Evolutionary conservation across 169 alveolate genomes (phyloP), one percentile per base, ranked within the genome.

Genomic region (Miamiensis avidus): DNA sequence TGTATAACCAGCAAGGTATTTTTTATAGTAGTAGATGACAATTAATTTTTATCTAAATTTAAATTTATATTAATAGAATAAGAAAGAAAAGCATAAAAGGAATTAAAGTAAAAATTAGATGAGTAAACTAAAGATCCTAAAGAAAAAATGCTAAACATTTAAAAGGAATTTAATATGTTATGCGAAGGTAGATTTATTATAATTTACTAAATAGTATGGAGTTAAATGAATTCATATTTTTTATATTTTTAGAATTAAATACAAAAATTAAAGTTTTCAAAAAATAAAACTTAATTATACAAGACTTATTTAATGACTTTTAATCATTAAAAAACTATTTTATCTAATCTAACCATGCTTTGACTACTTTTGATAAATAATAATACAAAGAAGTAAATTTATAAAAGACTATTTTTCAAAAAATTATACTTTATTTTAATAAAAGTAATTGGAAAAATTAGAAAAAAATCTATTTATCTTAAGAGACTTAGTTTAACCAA

Each of bases 361-460:
- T 86, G 34, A 86, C 84, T 27, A 78, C 90, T 34, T 86, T 74
- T 75, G 90, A 86, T 81, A 86, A 86, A 65, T 65, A 86, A 75
- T 65, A 81, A 64, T 86, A 86, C 76, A 86, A 86, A 86, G 90
- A 86, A 65, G 90, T 86, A 86, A 25, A 73, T 72, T 27, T 27
- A 0, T 78, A 25, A 20, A 0, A 73, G 27, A 69, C 29, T 1
- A 72, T n/a, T n/a, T n/a, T n/a, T n/a, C n/a, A n/a, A n/a, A n/a
- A n/a, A n/a, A n/a, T n/a, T n/a, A n/a, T n/a, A n/a, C n/a, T 27
- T 82, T 82, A 34, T 72, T 74, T 49, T 82, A 29, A 30, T 32
- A 16, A 31, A 28, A 86, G 90, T 32, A 86, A 86, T 32, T 86
- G 31, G 90, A 86, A 29, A 73, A 86, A 75, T 74, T 86, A 76